A percentile compares a stretch with the other conserved stretches of the same genome.
Evolutionary conservation across 768 basidiomycete genomes (phyloP).

Genomic region (Trametes villosa): DNA sequence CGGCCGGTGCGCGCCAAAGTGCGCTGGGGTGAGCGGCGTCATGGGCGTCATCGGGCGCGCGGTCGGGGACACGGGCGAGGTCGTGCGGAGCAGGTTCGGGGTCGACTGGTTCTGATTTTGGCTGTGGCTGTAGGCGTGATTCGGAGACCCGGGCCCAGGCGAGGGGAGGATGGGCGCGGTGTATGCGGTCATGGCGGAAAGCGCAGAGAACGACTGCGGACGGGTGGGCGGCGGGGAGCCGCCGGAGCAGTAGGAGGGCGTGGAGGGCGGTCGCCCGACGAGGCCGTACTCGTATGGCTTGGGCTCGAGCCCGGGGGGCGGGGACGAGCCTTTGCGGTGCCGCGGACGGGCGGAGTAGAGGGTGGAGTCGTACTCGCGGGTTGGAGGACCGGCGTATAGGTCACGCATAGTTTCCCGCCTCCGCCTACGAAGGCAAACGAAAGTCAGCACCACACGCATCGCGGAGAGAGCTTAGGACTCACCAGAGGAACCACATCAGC

Average conservation of each 20-base stretch:
- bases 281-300: slow-evolving; percentile 68
- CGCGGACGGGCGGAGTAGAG: not conserved
- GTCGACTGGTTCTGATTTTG: not conserved
- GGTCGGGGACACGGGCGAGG: slow-evolving; percentile 4
- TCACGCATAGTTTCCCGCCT: slow-evolving; percentile 38
- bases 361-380: slow-evolving; percentile 11
- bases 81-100: slow-evolving; percentile 7
- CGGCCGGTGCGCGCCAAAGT: not conserved
- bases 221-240: slow-evolving; percentile 20
- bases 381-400: slow-evolving; percentile 1
- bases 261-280: slow-evolving; percentile 43
- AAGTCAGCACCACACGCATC: slow-evolving; percentile 9
- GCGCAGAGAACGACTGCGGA: slow-evolving; percentile 24
- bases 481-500: slow-evolving; percentile 57
- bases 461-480: slow-evolving; percentile 30
- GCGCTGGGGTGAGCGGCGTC: slow-evolving; percentile 4
- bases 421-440: slow-evolving; percentile 38
- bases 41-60: slow-evolving; percentile 10
- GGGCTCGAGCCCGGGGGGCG: slow-evolving; percentile 43
- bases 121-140: not conserved
- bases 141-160: no score
- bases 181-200: slow-evolving; percentile 8
- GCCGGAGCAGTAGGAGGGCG: slow-evolving; percentile 14
- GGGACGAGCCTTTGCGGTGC: not conserved
- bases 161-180: not conserved